Conservation (phyloP, 805 yeast species). For the Metschnikowia matae region DNA sequence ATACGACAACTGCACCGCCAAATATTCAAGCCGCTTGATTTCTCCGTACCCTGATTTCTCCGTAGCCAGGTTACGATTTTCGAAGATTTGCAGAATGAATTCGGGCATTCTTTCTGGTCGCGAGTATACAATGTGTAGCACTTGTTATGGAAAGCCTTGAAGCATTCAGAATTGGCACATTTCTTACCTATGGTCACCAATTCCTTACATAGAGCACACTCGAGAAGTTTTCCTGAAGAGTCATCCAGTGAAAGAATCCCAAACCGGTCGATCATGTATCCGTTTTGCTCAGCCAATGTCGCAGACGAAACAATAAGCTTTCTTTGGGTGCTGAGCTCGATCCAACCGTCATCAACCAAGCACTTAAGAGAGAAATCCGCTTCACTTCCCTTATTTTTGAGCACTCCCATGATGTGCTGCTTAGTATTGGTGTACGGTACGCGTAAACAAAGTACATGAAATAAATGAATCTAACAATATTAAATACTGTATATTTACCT, state of each 20-base stretch:
- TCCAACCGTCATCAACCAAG: slow-evolving; percentile 53
- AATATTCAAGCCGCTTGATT: too few relatives aligned
- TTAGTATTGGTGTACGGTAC: slow-evolving; percentile 35
- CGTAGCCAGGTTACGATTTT: too few relatives aligned
- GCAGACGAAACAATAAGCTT: slow-evolving; percentile 38
- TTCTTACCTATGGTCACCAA: slow-evolving; percentile 50
- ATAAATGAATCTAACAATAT: too few relatives aligned
- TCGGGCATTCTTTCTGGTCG: slow-evolving; percentile 22
- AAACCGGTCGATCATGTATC: slow-evolving; percentile 40
- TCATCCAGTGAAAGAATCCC: slow-evolving; percentile 25
- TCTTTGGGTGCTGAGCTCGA: slow-evolving; percentile 29
- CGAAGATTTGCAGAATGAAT: too few relatives aligned
- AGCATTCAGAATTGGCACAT: slow-evolving; percentile 25
- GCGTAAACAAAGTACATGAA: too few relatives aligned
- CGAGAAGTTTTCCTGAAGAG: slow-evolving; percentile 34
- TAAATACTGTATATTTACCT: too few relatives aligned
- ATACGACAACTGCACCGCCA: too few relatives aligned
- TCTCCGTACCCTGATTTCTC: too few relatives aligned
- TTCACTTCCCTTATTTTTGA: slow-evolving; percentile 31
- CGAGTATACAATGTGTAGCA: slow-evolving; percentile 43
- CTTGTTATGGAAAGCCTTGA: slow-evolving; percentile 41
- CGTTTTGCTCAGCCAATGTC: slow-evolving; percentile 45
- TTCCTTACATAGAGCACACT: slow-evolving; percentile 50
- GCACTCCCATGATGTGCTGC: slow-evolving; percentile 23
- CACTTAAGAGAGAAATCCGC: slow-evolving; percentile 35